These are phyloP conservation scores for Notholithocarpus densiflorus DNA, from an alignment of 306 rosid species.

Conservation along the genomic window DNA sequence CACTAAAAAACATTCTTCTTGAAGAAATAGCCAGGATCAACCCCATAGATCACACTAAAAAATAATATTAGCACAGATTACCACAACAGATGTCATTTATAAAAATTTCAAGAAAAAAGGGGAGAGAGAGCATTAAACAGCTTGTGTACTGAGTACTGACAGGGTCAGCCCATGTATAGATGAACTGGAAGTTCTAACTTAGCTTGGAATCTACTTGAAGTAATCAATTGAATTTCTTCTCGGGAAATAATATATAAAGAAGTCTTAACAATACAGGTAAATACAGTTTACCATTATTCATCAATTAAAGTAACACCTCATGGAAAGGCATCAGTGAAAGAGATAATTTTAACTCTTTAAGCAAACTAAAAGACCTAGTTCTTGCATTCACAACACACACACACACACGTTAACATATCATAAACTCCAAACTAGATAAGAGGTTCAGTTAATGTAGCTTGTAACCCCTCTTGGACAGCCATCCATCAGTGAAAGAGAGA, in stretches of 20 bases:
- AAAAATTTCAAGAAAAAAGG: background rate
- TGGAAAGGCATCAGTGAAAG: background rate
- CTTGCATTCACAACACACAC: background rate
- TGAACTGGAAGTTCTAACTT: background rate
- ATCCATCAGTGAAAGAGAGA: background rate
- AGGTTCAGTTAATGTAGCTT: background rate
- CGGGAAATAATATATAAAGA: background rate
- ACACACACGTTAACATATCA: slow-evolving; percentile 5
- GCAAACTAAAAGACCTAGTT: background rate
- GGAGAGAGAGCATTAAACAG: background rate
- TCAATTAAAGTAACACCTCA: background rate
- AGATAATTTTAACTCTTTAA: background rate
- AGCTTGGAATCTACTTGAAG: background rate
- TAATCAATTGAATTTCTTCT: background rate
- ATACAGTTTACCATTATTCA: background rate
- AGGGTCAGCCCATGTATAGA: background rate
- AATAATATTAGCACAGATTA: background rate
- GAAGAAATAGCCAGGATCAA: slow-evolving; percentile 3
- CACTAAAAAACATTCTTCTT: background rate
- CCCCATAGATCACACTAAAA: slow-evolving; percentile 11
- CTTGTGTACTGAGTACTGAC: background rate
- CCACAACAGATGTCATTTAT: background rate
- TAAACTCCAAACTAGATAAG: slow-evolving; percentile 7
- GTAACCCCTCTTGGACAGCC: background rate
- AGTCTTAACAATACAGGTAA: background rate